phyloP scores from a whole-genome alignment of 2,329 filamentous ascomycete genomes.

The Sordariomycetes sp. region DNA sequence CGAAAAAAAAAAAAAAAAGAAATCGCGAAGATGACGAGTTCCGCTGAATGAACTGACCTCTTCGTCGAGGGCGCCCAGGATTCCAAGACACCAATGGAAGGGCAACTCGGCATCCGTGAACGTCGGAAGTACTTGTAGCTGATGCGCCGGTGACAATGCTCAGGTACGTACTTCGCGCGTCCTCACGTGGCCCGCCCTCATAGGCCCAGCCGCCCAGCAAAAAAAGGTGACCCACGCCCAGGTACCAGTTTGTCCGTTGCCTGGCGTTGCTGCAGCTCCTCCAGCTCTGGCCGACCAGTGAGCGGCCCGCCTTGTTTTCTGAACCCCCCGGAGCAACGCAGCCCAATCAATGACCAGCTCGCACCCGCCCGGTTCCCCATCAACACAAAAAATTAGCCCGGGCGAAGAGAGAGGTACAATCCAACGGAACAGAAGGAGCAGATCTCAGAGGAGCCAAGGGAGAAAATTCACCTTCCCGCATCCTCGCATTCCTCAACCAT shows the following conservation, averaged over 20 bases:
- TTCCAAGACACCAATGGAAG: neutral
- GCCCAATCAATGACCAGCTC: conserved; percentile 1
- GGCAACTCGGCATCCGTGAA: neutral
- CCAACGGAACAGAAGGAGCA: neutral
- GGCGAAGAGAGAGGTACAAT: neutral
- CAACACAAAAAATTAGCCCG: neutral
- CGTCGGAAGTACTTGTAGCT: neutral
- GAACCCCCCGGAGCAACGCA: conserved; percentile 1
- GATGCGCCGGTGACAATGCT: neutral
- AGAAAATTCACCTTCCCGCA: neutral
- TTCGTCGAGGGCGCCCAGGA: neutral
- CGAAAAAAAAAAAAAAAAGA: neutral
- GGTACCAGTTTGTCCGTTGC: neutral
- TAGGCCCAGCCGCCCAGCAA: neutral
- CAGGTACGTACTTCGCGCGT: neutral
- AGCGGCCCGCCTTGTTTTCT: conserved; percentile 3
- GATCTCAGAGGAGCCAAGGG: neutral
- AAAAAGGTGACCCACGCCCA: neutral
- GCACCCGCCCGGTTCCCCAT: neutral
- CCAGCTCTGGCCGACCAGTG: neutral
- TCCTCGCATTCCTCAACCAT: neutral
- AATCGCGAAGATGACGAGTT: neutral
- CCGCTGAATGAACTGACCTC: neutral
- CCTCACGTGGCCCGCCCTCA: conserved; percentile 3
- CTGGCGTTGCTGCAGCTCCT: neutral